A percentile compares a stretch with the other conserved stretches of the same genome.
Evolutionary conservation across 164 flowering plant genomes (phyloP).

Genomic region (Chimonanthus salicifolius): DNA sequence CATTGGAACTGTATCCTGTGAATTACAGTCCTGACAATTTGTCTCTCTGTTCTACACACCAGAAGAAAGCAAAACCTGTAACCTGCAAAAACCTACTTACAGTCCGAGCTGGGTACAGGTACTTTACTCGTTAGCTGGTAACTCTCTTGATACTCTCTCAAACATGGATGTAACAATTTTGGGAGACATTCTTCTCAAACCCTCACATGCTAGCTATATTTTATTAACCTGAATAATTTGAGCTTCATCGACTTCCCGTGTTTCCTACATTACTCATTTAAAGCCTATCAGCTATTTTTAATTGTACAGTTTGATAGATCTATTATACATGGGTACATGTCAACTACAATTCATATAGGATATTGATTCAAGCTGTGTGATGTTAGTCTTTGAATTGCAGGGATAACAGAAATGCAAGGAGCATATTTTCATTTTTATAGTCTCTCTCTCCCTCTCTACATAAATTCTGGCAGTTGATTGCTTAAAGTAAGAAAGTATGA

Average conservation of each 20-base stretch:
- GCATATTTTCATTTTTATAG: not conserved
- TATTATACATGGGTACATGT: not conserved
- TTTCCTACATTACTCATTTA: not conserved
- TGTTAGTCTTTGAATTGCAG: not conserved
- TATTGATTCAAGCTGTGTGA: not conserved
- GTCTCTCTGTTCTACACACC: not conserved
- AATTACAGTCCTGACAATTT: not conserved
- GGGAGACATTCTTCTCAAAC: not conserved
- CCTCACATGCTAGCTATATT: not conserved
- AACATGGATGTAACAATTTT: not conserved
- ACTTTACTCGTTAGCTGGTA: not conserved
- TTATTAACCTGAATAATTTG: not conserved
- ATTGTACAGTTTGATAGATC: not conserved
- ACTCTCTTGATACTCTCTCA: not conserved
- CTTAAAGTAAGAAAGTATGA: too few relatives aligned
- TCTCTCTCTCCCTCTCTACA: not conserved
- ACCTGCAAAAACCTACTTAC: not conserved
- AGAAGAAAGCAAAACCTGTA: constrained; percentile 1
- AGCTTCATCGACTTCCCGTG: too few relatives aligned
- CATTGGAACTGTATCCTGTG: not conserved
- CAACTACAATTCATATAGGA: too few relatives aligned
- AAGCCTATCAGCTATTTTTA: not conserved
- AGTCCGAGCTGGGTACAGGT: constrained; percentile 1
- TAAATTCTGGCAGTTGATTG: too few relatives aligned
- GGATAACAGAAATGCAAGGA: not conserved